Base-by-base conservation (phyloP, 2,329 filamentous ascomycete genomes). In the Diaporthe ilicicola region DNA sequence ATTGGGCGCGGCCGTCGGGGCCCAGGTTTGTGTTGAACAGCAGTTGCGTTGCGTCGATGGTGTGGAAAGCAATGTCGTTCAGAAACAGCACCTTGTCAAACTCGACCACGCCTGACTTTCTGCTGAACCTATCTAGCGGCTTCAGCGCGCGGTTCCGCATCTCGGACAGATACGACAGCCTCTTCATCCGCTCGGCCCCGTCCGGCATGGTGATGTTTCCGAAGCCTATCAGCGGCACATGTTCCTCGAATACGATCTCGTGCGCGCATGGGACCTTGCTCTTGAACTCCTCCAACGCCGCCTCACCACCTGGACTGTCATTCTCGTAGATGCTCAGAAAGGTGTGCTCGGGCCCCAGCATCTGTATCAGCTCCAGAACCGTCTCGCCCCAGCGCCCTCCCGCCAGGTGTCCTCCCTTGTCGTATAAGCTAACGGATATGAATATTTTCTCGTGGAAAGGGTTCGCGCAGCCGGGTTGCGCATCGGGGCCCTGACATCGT, bases 271-370 rank as follows among this genome's bases (percentile, higher is more conserved):
- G 77, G 2, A 87, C 76, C 42, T 76, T 83, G n/a, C 80, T 76
- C 68, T 86, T 84, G 55, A 94, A 84, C 2, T 82, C 79, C 37
- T 81, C 76, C 68, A 94, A 81, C 0, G 91, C 89, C 42, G 81
- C 78, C 70, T 83, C 84, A 19, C 89, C 90, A 37, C 83, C 81
- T 1, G 84, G 80, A 39, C 91, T 88, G 76, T 92, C 89, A 75
- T 93, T 92, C 77, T 93, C 92, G 78, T 93, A 94, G 39, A 94
- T 88, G 79, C 91, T 93, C 68, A 94, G 79, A 76, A 90, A 93
- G 2, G 92, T 89, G 76, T 93, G 92, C 44, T 91, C 83, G 17
- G 86, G 85, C 0, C 92, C 92, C 46, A 94, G 83, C 37, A 93
- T 78, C 61, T 92, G 84, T 39, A 94, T 86, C 67, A 94, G 80